Conservation (phyloP, 2,329 filamentous ascomycete genomes). For the Sporothrix protearum region DNA sequence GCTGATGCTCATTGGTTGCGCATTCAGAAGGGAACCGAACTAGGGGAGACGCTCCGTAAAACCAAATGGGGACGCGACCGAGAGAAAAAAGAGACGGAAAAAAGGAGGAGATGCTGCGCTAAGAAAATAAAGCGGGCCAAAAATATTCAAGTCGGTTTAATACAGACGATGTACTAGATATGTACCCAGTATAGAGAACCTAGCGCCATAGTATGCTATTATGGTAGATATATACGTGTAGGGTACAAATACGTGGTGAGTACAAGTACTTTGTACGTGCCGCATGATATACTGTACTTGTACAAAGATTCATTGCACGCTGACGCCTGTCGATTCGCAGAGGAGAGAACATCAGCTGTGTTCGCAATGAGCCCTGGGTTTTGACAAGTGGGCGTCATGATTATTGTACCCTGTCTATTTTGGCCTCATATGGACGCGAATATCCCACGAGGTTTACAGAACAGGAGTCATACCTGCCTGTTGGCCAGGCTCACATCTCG, state of each 20-base stretch:
- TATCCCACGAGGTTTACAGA: not conserved
- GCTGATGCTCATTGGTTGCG: constrained; percentile 10
- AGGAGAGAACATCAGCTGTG: not conserved
- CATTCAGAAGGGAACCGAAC: not conserved
- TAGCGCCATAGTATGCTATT: not conserved
- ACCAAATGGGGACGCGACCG: not conserved
- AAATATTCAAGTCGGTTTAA: not conserved
- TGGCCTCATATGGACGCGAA: not conserved
- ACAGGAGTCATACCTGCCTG: not conserved
- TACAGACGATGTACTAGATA: not conserved
- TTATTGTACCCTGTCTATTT: not conserved
- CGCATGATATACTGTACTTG: too few species aligned
- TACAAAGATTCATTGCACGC: not conserved
- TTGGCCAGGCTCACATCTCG: not conserved
- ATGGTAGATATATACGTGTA: not conserved
- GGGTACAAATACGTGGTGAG: too few species aligned
- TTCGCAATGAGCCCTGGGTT: not conserved
- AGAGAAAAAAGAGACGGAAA: not conserved
- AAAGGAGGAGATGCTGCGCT: constrained; percentile 10
- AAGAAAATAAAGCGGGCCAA: constrained; percentile 6
- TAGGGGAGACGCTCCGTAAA: constrained; percentile 8
- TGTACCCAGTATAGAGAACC: not conserved
- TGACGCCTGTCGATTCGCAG: not conserved
- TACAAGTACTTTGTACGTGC: too few species aligned
- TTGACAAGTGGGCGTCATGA: not conserved